phyloP scores from a whole-genome alignment of 2,329 filamentous ascomycete genomes.

The Claviceps sp. region DNA sequence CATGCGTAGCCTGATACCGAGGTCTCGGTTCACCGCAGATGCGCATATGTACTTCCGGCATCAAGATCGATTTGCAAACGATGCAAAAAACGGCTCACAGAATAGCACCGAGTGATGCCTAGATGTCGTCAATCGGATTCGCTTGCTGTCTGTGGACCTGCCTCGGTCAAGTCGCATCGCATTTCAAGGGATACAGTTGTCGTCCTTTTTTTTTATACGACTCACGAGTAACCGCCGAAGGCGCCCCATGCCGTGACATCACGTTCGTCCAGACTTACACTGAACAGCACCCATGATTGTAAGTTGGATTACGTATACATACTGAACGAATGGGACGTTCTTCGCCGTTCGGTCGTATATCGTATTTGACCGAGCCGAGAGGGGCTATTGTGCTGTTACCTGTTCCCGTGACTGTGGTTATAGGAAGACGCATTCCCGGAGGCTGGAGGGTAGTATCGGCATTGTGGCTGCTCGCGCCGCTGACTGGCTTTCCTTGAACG shows the following conservation, averaged over 20 bases:
- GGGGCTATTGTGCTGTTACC: neutral
- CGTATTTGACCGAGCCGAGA: conserved; percentile 11
- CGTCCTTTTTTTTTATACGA: neutral
- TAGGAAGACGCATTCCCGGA: neutral
- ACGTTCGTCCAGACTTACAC: neutral
- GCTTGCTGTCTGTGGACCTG: neutral
- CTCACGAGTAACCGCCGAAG: neutral
- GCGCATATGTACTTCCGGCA: neutral
- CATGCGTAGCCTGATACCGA: neutral
- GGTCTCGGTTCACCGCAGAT: neutral
- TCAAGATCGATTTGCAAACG: neutral
- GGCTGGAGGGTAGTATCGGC: conserved; percentile 3
- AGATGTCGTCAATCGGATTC: neutral
- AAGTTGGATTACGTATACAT: conserved; percentile 4
- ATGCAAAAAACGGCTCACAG: neutral
- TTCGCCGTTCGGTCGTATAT: conserved; percentile 14
- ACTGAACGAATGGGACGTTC: conserved; percentile 19
- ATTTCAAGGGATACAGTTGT: neutral
- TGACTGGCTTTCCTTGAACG: neutral
- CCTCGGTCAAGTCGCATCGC: neutral
- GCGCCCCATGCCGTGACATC: neutral
- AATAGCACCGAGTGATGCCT: neutral
- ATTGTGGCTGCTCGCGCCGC: conserved; percentile 3
- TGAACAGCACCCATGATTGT: neutral
- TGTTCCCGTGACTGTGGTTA: neutral